Conservation (phyloP, 2,329 filamentous ascomycete species). For the Paraconiothyrium sp. region DNA sequence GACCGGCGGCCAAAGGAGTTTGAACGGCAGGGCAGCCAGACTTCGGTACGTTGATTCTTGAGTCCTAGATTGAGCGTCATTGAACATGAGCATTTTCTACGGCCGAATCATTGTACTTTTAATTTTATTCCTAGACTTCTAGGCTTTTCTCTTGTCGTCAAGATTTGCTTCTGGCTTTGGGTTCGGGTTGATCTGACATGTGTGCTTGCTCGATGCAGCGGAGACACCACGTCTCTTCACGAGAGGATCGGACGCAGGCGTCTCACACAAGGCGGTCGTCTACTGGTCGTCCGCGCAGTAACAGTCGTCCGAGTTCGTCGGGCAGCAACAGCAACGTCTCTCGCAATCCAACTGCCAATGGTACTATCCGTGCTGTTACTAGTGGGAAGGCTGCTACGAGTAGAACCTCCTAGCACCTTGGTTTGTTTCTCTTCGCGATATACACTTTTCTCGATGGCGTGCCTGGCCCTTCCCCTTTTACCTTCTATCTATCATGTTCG, state of each 20-base stretch:
- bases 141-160: constrained; percentile 43
- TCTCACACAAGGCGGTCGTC: constrained; percentile 44
- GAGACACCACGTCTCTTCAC: constrained; percentile 49
- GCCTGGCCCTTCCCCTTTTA: constrained; percentile 9
- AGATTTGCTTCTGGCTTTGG: constrained; percentile 48
- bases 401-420: constrained; percentile 32
- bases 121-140: constrained; percentile 52
- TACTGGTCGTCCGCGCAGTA: constrained; percentile 50
- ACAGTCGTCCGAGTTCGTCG: constrained; percentile 49
- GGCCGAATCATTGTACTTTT: constrained; percentile 54
- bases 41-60: constrained; percentile 56
- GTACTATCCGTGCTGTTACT: constrained; percentile 43
- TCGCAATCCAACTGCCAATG: constrained; percentile 36
- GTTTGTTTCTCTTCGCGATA: constrained; percentile 19
- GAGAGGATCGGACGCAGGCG: constrained; percentile 43
- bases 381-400: constrained; percentile 35
- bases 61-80: constrained; percentile 47
- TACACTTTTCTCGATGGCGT: constrained; percentile 17
- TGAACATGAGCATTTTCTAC: constrained; percentile 48
- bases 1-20: constrained; percentile 52
- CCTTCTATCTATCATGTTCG: constrained; percentile 23
- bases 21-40: constrained; percentile 51
- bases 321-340: constrained; percentile 37
- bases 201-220: constrained; percentile 51
- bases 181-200: constrained; percentile 52